Evolutionary conservation across 495 filamentous ascomycete species (phyloP), one percentile per base, ranked within the genome.

Genomic region (Jackrogersella multiformis): DNA sequence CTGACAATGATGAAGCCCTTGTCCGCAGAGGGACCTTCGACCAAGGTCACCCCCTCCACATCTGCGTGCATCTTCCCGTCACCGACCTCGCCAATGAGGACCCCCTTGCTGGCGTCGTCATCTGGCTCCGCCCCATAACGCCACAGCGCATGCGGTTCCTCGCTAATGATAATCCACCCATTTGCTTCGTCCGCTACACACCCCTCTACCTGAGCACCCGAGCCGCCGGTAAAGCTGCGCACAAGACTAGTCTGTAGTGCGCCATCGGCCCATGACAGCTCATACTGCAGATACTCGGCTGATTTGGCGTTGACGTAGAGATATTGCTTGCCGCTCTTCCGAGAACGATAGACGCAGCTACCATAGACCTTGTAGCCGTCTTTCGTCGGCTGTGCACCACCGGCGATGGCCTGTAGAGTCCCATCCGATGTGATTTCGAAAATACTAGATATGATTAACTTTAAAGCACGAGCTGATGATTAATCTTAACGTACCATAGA

Each of bases 221-320:
- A 62, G 20, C 77, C 75, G 7, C 66, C 77, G 3, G 56, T 68
- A 36, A 78, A 79, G 28, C 57, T 72, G 20, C 75, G 71, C 9
- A 78, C 72, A 13, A 79, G 66, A 1, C 38, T 74, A 5, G 77
- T 76, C n/a, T 66, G 49, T n/a, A 76, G 73, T 4, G 60, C 35
- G 10, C 68, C 73, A 20, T 72, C 59, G 4, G 39, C 70, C 49
- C 73, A 70, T 13, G 71, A 51, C 20, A 78, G 44, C 20, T 75
- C 72, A 28, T 74, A 77, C 46, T 79, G 75, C 16, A 78, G 72
- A 48, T 75, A 75, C 20, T 75, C 65, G 9, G 77, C 73, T 2
- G 70, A 69, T 49, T 78, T 79, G 4, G 76, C 73, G 26, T 78
- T 79, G 41, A 73, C 72, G 30, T 77, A 78, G n/a, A 78, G 70